Evolutionary conservation across 768 basidiomycete genomes (phyloP).

Genomic region (Postia placenta): DNA sequence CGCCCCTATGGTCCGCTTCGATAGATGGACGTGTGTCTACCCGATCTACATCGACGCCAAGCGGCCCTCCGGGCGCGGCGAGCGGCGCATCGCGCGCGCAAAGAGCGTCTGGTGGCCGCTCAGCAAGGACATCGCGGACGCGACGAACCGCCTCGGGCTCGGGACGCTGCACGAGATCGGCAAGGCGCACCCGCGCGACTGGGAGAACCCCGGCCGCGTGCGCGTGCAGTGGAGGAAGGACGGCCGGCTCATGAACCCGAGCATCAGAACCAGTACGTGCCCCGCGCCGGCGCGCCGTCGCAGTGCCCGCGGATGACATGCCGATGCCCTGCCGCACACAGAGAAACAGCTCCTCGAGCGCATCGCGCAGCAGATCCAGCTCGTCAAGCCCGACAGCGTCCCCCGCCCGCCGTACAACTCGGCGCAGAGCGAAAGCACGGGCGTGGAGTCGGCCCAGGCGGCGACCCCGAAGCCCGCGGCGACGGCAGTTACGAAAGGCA

Average conservation of each 20-base stretch:
- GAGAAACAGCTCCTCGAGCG: conserved; percentile 78
- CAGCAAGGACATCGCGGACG: conserved; percentile 88
- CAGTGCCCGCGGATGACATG: background rate
- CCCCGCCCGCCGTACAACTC: conserved; percentile 58
- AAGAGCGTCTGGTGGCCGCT: conserved; percentile 93
- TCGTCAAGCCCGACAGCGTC: conserved; percentile 60
- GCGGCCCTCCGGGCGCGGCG: conserved; percentile 76
- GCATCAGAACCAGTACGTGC: conserved; percentile 70
- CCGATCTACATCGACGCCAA: conserved; percentile 98
- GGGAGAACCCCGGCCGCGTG: conserved; percentile 97
- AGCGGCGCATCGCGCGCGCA: conserved; percentile 72
- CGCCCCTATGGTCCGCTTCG: background rate
- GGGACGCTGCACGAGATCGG: conserved; percentile 82
- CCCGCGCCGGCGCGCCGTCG: background rate
- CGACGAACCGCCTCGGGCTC: conserved; percentile 69
- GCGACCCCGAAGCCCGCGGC: conserved; percentile 1
- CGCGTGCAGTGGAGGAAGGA: conserved; percentile 90
- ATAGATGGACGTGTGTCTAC: conserved; percentile 93
- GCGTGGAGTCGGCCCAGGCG: conserved; percentile 19
- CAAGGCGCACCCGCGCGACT: conserved; percentile 91
- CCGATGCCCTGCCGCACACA: conserved; percentile 23
- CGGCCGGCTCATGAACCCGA: conserved; percentile 53
- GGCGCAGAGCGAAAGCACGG: conserved; percentile 19
- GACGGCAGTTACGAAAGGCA: conserved; percentile 19
- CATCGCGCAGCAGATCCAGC: conserved; percentile 69